Evolutionary conservation across 2,329 filamentous ascomycete species (phyloP).

Genomic region (Alternaria postmessia): DNA sequence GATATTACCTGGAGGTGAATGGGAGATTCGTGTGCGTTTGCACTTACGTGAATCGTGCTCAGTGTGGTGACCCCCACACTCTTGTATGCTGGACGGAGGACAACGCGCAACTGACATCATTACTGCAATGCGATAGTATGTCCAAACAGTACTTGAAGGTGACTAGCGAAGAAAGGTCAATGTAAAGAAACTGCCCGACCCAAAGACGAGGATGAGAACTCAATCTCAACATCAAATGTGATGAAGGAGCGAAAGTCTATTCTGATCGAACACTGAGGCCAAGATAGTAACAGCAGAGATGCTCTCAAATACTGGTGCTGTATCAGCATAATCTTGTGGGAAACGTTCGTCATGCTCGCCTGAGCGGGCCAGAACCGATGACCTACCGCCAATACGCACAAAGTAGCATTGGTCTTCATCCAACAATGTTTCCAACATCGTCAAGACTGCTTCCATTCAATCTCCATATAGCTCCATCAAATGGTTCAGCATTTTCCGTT

Average conservation of each 20-base stretch:
- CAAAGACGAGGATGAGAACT: not conserved
- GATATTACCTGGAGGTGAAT: slow-evolving; percentile 12
- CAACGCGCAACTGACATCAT: slow-evolving; percentile 1
- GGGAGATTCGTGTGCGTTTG: slow-evolving; percentile 14
- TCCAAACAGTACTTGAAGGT: not conserved
- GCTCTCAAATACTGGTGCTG: not conserved
- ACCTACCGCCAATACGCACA: not conserved
- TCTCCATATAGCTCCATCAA: slow-evolving; percentile 43
- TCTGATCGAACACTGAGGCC: not conserved
- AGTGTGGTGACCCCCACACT: not conserved
- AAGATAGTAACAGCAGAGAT: not conserved
- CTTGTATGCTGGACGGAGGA: slow-evolving; percentile 5
- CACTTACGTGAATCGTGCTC: slow-evolving; percentile 6
- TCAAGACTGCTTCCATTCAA: slow-evolving; percentile 2
- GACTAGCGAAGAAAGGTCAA: not conserved
- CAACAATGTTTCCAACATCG: not conserved
- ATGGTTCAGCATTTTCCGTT: slow-evolving; percentile 49
- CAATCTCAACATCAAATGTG: not conserved
- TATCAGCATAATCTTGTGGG: not conserved
- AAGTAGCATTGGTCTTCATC: not conserved
- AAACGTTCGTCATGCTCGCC: not conserved
- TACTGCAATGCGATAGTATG: not conserved
- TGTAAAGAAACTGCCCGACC: not conserved
- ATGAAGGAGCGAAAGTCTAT: not conserved
- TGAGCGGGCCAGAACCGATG: not conserved